A percentile compares a stretch with the other conserved stretches of the same genome.
Conservation (phyloP, 2,329 filamentous ascomycete genomes). For the Curvularia hawaiiensis region DNA sequence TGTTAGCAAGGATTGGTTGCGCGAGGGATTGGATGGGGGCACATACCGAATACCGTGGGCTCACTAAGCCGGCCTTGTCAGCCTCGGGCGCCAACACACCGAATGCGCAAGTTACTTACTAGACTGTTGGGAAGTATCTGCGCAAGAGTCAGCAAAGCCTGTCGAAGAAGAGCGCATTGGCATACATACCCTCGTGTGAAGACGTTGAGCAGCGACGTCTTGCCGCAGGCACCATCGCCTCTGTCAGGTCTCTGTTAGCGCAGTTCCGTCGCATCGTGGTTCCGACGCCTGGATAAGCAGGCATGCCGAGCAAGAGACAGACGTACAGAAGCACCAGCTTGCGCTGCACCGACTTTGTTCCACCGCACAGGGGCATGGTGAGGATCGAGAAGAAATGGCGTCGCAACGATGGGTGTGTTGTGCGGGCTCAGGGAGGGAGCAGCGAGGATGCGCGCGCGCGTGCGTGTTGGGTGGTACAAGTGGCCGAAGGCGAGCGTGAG, state of each 20-base stretch:
- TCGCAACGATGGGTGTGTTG: constrained; percentile 30
- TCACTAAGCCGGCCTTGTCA: constrained; percentile 60
- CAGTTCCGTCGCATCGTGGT: constrained; percentile 24
- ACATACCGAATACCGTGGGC: constrained; percentile 83
- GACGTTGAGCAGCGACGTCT: constrained; percentile 96
- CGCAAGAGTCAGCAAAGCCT: constrained; percentile 21
- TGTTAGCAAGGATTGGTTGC: constrained; percentile 27
- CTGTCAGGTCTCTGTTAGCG: constrained; percentile 54
- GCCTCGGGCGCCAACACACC: constrained; percentile 13
- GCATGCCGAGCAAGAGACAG: constrained; percentile 22
- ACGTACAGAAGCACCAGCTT: constrained; percentile 93
- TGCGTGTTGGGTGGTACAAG: constrained; percentile 29
- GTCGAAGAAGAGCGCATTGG: neutral
- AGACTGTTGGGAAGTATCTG: constrained; percentile 96
- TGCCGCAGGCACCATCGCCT: constrained; percentile 94
- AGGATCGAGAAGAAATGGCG: constrained; percentile 16
- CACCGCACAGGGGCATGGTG: constrained; percentile 56
- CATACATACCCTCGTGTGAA: constrained; percentile 89
- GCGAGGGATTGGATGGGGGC: neutral
- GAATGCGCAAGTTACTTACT: constrained; percentile 59
- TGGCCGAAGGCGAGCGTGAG: constrained; percentile 4
- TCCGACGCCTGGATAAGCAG: constrained; percentile 15
- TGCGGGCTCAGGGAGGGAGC: constrained; percentile 31
- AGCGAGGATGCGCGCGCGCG: constrained; percentile 29
- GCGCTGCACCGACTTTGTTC: constrained; percentile 80